Conservation (phyloP, 306 rosid species). For the Hylodesmum podocarpum region DNA sequence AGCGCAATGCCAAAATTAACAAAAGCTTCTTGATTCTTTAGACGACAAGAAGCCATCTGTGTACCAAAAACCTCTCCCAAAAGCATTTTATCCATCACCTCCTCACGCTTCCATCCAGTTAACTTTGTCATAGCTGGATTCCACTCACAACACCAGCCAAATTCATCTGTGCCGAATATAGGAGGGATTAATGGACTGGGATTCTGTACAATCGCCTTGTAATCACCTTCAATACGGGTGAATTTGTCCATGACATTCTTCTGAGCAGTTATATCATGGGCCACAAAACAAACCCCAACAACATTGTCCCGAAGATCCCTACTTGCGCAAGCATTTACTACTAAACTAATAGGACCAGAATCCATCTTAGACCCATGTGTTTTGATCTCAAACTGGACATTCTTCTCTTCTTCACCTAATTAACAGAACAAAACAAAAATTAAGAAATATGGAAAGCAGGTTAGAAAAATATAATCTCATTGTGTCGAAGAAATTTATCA, state of each 20-base stretch:
- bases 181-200: constrained; percentile 93
- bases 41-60: constrained; percentile 67
- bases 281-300: constrained; percentile 97
- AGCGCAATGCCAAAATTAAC: constrained; percentile 78
- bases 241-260: constrained; percentile 95
- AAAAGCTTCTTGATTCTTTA: constrained; percentile 87
- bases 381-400: constrained; percentile 88
- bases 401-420: constrained; percentile 90
- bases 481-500: too few relatives aligned
- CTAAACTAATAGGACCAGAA: constrained; percentile 72
- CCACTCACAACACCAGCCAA: constrained; percentile 99
- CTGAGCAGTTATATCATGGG: constrained; percentile 93
- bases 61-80: constrained; percentile 89
- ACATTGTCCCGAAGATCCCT: constrained; percentile 74
- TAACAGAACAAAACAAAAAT: constrained; percentile 29
- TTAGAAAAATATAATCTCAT: not conserved
- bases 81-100: constrained; percentile 89
- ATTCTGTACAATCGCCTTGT: constrained; percentile 93
- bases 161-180: constrained; percentile 89
- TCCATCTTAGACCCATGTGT: constrained; percentile 66
- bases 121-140: constrained; percentile 83
- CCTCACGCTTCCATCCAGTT: constrained; percentile 92
- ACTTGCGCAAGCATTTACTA: constrained; percentile 96
- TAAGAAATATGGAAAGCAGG: not conserved
- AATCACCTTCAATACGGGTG: constrained; percentile 94